Evolutionary conservation across 2,329 filamentous ascomycete genomes (phyloP), one percentile per base, ranked within the genome.

Genomic region (Colletotrichum filicis): DNA sequence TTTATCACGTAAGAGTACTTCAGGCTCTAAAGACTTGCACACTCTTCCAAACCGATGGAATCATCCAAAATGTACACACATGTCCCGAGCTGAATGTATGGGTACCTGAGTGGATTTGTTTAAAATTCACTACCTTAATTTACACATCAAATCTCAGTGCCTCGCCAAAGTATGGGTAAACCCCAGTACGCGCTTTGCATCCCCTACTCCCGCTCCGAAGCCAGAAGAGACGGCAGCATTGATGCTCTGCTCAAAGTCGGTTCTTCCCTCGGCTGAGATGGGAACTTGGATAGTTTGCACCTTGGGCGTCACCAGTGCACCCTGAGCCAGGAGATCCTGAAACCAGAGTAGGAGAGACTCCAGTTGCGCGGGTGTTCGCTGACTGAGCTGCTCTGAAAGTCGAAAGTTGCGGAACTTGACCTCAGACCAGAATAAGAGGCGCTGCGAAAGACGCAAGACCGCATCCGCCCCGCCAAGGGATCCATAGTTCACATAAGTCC

Each of bases 401-500:
- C 62, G 62, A 66, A 66, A 66, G 62, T 66, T 66, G 14, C 42
- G 62, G n/a, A 66, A 57, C 14, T n/a, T 56, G 30, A 66, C 24
- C 16, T 55, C 42, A 16, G 46, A 53, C 62, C 62, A 66, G 14
- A 66, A 66, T 5, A 66, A 28, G 30, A 59, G 57, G 12, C 57
- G 57, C n/a, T 59, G 57, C 11, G 57, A 37, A 22, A 67, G 56
- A 9, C 55, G 37, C 9, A 67, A 16, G 8, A 35, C 46, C n/a
- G 30, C 26, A 12, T 62, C 56, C 7, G 55, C 55, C 14, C 73
- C 75, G 37, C 68, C 66, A 22, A 76, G 66, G 14, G 67, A 75
- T 7, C 75, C 75, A 24, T 71, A 69, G 55, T 76, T 66, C n/a
- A 76, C 74, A 69, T 71, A 76, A 5, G 73, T 76, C 12, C 55